These are phyloP conservation scores for Macadamia integrifolia DNA, from an alignment of 164 flowering plant genomes.

Conservation along the genomic window DNA sequence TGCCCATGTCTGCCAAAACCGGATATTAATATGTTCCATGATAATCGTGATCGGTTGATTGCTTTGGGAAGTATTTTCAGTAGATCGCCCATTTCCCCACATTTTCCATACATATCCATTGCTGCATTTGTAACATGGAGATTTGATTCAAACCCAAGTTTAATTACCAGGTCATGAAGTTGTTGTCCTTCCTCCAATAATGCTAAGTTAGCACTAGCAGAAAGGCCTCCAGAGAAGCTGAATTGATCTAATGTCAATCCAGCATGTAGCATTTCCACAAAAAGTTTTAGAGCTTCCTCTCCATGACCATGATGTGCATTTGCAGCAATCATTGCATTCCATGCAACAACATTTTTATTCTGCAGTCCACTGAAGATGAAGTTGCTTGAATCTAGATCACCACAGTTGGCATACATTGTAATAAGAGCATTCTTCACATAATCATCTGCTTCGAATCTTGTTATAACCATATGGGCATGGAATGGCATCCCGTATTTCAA, in stretches of 20 bases:
- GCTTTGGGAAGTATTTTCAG: slow-evolving; percentile 38
- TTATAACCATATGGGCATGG: slow-evolving; percentile 34
- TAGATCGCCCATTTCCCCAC: too few relatives aligned
- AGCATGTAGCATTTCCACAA: slow-evolving; percentile 31
- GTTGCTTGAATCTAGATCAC: slow-evolving; percentile 38
- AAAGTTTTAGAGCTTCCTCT: slow-evolving; percentile 46
- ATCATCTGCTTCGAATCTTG: slow-evolving; percentile 41
- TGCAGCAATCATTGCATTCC: slow-evolving; percentile 60
- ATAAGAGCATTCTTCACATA: slow-evolving; percentile 28
- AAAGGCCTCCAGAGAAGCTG: slow-evolving; percentile 44
- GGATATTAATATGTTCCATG: slow-evolving; percentile 64
- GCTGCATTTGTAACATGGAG: slow-evolving; percentile 26
- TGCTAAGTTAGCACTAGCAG: slow-evolving; percentile 49
- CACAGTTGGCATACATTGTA: too few relatives aligned
- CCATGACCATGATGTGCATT: slow-evolving; percentile 44
- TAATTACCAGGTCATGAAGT: slow-evolving; percentile 41
- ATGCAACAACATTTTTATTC: slow-evolving; percentile 28
- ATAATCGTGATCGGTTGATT: slow-evolving; percentile 28
- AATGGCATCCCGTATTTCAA: slow-evolving; percentile 40
- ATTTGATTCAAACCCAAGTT: slow-evolving; percentile 43
- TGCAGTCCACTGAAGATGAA: slow-evolving; percentile 30
- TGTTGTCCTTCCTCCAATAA: slow-evolving; percentile 48
- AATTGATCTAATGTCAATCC: slow-evolving; percentile 46
- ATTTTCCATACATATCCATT: too few relatives aligned
- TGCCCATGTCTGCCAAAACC: slow-evolving; percentile 48